These are phyloP conservation scores for Candida gorgasii DNA, from an alignment of 805 yeast genomes.

Conservation along the genomic window DNA sequence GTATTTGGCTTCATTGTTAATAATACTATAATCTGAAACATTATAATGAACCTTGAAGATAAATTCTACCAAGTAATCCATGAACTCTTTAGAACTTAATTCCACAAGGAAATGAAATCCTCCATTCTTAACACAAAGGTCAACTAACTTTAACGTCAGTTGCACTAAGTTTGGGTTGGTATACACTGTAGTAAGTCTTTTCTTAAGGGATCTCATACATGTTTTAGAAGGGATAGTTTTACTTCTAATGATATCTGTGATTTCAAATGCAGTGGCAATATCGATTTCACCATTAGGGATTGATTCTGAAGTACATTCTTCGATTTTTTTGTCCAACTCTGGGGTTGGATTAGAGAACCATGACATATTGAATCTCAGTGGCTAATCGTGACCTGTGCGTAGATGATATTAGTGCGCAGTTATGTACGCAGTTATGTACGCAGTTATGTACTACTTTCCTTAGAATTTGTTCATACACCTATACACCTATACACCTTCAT, in stretches of 20 bases:
- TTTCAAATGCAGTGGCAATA: conserved; percentile 68
- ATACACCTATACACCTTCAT: no score
- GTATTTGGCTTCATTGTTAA: conserved; percentile 25
- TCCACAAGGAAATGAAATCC: conserved; percentile 83
- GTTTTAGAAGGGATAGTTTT: conserved; percentile 77
- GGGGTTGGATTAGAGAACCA: conserved; percentile 49
- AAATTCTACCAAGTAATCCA: conserved; percentile 68
- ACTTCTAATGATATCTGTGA: conserved; percentile 83
- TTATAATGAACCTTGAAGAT: conserved; percentile 42
- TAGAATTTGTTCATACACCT: no score
- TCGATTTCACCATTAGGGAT: conserved; percentile 92
- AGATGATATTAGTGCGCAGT: no score
- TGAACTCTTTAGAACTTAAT: conserved; percentile 79
- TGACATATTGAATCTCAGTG: conserved; percentile 38
- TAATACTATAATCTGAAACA: conserved; percentile 23
- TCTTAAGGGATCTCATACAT: conserved; percentile 82
- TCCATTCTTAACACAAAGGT: conserved; percentile 88
- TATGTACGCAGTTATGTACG: no score
- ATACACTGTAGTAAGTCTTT: conserved; percentile 57
- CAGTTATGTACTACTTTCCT: no score
- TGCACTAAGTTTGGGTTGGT: conserved; percentile 79
- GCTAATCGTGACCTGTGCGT: no score
- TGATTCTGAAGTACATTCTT: conserved; percentile 81
- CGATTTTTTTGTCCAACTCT: conserved; percentile 62
- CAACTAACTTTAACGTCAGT: conserved; percentile 74